Percentiles rank a stretch among this genome's conserved stretches.
Conservation (phyloP, 345 rosid genomes). For the Aegle marmelos region DNA sequence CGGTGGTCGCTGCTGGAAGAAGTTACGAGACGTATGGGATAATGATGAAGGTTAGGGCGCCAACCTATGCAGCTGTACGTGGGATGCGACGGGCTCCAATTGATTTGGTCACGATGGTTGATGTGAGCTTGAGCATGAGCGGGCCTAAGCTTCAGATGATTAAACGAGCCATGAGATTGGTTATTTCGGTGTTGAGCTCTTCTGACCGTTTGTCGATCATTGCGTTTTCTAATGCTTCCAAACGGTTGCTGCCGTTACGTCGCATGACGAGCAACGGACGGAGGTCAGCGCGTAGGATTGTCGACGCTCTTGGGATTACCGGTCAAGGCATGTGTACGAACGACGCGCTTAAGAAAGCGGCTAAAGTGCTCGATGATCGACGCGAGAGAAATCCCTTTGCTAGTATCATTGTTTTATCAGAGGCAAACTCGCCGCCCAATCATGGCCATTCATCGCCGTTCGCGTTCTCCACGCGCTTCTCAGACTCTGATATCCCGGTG, state of each 20-base stretch:
- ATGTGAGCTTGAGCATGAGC: conserved; percentile 51
- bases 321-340: conserved; percentile 56
- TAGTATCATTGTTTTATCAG: conserved; percentile 55
- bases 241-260: conserved; percentile 60
- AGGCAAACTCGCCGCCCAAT: conserved; percentile 17
- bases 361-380: conserved; percentile 82
- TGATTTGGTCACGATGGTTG: conserved; percentile 71
- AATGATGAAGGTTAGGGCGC: conserved; percentile 62
- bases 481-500: conserved; percentile 48
- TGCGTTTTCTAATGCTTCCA: conserved; percentile 68
- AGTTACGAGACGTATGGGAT: conserved; percentile 54
- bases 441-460: conserved; percentile 29
- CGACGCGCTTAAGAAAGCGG: conserved; percentile 88
- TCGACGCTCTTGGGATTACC: conserved; percentile 54
- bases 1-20: conserved; percentile 55
- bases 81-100: conserved; percentile 48
- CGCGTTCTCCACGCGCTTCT: conserved; percentile 59
- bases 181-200: conserved; percentile 53
- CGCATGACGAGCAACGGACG: conserved; percentile 75
- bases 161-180: conserved; percentile 61
- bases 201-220: conserved; percentile 78
- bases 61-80: conserved; percentile 31
- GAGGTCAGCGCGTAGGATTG: conserved; percentile 57
- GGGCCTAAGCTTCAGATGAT: conserved; percentile 46
- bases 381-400: conserved; percentile 66